Base-by-base conservation (phyloP, 2,329 filamentous ascomycete species). In the Neoarthrinium moseri region DNA sequence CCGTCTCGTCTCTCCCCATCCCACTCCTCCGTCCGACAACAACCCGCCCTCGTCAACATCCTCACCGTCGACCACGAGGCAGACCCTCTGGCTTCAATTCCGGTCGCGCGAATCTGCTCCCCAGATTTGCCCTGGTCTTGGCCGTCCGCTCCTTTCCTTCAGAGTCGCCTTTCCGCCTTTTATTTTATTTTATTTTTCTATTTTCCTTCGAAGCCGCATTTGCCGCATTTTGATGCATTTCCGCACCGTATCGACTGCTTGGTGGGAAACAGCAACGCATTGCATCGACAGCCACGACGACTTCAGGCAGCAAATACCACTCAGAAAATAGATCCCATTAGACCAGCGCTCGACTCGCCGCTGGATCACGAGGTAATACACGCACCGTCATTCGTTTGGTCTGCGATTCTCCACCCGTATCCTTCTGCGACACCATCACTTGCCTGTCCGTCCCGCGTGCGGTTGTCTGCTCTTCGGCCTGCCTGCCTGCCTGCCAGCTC, bases 81-180 rank as follows among this genome's bases (percentile, higher is more conserved):
- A n/a, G 15, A 24, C 22, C 13, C 52, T 56, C 60, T 80, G 77
- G 78, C 72, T 40, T 67, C 77, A 72, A 77, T 78, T 77, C 77
- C 76, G 72, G 75, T 62, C 63, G 74, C 73, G 70, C 63, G 69
- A 71, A 70, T 71, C 47, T 24, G 70, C 70, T 43, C 33, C 45
- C 58, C 59, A 65, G 64, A 72, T 72, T 76, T 71, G 66, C 69
- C 66, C 76, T 81, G 78, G 77, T 76, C 67, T 79, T 70, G 75
- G 63, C 77, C 77, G 77, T 81, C 77, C 77, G 70, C 75, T 81
- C 77, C 72, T 74, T 74, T 77, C n/a, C 29, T 48, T 42, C 46
- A 41, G 50, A 47, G 48, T 42, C 47, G 43, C 12, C 55, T 56
- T 61, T 58, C 52, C 45, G 26, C 51, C 55, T 47, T 54, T 45